Conservation (phyloP, 2,329 filamentous ascomycete species). For the Penicillium rolfsii region DNA sequence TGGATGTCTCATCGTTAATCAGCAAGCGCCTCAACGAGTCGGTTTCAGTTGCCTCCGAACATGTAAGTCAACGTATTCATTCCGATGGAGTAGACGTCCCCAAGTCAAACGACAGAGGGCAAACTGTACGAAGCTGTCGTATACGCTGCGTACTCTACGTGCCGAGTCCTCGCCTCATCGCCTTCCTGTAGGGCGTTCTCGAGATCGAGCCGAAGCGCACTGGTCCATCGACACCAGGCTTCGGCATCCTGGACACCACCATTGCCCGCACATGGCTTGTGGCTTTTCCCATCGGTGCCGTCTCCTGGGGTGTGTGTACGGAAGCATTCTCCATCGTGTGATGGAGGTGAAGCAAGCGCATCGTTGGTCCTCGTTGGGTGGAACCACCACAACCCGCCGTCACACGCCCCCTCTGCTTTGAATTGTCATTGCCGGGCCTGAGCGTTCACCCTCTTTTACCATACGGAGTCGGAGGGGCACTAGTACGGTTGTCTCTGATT, state of each 20-base stretch:
- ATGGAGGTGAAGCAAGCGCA: constrained; percentile 2
- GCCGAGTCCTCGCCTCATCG: not conserved
- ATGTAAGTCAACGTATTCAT: not conserved
- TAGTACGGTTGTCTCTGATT: too few species aligned
- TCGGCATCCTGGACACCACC: not conserved
- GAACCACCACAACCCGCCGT: constrained; percentile 9
- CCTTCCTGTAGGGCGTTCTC: not conserved
- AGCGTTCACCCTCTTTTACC: constrained; percentile 13
- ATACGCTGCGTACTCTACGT: not conserved
- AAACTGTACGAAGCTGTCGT: not conserved
- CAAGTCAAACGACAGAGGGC: not conserved
- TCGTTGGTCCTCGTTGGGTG: not conserved
- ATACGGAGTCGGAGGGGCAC: too few species aligned
- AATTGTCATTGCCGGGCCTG: constrained; percentile 16
- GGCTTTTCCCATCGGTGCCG: not conserved
- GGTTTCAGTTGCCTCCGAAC: constrained; percentile 7
- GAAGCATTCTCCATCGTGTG: not conserved
- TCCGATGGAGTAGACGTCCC: not conserved
- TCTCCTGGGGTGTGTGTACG: not conserved
- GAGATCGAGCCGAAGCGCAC: not conserved
- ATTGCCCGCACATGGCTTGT: not conserved
- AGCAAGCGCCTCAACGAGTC: constrained; percentile 7
- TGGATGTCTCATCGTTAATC: constrained; percentile 1
- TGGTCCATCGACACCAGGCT: not conserved
- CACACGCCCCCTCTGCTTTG: constrained; percentile 15